Evolutionary conservation across 768 basidiomycete species (phyloP), one percentile per base, ranked within the genome.

Genomic region (Auriscalpium vulgare): DNA sequence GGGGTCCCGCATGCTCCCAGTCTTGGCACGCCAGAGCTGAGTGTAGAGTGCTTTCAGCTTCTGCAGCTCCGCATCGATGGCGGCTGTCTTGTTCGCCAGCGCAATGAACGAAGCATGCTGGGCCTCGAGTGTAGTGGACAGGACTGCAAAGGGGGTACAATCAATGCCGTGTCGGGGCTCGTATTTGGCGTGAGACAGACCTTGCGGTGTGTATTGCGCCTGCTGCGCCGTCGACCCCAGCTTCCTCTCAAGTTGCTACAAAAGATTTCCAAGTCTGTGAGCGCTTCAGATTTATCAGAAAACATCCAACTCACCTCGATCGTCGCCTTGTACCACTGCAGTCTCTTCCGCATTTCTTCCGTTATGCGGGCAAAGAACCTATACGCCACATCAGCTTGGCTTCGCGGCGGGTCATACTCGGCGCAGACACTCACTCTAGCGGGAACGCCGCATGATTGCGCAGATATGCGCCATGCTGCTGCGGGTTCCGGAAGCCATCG

Each of bases 371-470:
- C 77, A 71, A 91, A 91, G 69, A 83, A 89, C 63, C 88, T 90
- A 55, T 1, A 17, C 5, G n/a, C 50, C 38, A 54, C 29, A 37
- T 50, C 47, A 23, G 37, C 21, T 9, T 37, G 11, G 7, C 3
- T 38, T 10, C 44, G 2, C 17, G 8, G 35, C 47, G 49, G 50
- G n/a, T 29, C 7, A 11, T 10, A 9, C 47, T 17, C 16, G 36
- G 43, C 37, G 46, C 17, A 5, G 17, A 38, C 61, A 74, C 84
- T 48, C 61, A 91, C 87, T 91, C 90, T 10, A 89, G 72, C 21
- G 90, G 90, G 69, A 91, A 93, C n/a, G 74, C 76, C 2, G 90
- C 86, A 57, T 90, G 82, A 50, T 86, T 86, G 65, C 88, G 90
- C 51, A 91, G 72, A 68, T 87, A 83, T 21, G 76, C 76, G 19